Conservation (phyloP, 768 basidiomycete genomes). For the Tulasnella sp. region DNA sequence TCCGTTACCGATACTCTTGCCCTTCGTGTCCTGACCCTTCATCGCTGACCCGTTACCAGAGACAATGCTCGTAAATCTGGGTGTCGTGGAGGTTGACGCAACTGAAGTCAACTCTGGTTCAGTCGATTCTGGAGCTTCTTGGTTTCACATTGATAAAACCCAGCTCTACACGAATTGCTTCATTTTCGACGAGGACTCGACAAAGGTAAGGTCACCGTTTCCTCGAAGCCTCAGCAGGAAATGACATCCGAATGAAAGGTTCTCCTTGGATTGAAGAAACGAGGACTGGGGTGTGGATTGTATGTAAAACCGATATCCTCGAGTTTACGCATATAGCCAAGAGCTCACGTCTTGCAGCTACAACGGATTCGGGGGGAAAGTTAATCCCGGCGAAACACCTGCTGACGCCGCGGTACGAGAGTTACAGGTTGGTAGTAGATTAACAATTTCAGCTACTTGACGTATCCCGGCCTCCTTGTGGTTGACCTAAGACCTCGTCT, state of each 20-base stretch:
- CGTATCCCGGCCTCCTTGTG: too few species aligned
- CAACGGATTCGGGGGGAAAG: slow-evolving; percentile 89
- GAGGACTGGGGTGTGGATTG: slow-evolving; percentile 36
- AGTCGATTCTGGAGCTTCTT: neutral
- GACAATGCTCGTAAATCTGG: neutral
- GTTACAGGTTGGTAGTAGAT: slow-evolving; percentile 35
- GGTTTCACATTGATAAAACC: neutral
- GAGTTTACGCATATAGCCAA: neutral
- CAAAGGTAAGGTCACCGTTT: neutral
- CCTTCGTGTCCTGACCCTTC: neutral
- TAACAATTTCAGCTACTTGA: slow-evolving; percentile 45
- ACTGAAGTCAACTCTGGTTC: neutral
- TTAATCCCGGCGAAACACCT: slow-evolving; percentile 67
- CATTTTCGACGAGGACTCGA: neutral
- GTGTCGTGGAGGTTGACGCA: neutral
- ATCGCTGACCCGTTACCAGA: neutral
- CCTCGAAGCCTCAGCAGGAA: neutral
- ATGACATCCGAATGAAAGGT: slow-evolving; percentile 31
- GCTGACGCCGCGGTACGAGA: slow-evolving; percentile 70
- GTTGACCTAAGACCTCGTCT: too few species aligned
- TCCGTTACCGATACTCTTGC: neutral
- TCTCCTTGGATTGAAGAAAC: slow-evolving; percentile 37
- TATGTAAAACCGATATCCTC: neutral
- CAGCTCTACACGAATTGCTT: slow-evolving; percentile 7
- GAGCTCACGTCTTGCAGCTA: slow-evolving; percentile 49